phyloP scores from a whole-genome alignment of 2,329 filamentous ascomycete genomes.

The Myrmaecium sp. region DNA sequence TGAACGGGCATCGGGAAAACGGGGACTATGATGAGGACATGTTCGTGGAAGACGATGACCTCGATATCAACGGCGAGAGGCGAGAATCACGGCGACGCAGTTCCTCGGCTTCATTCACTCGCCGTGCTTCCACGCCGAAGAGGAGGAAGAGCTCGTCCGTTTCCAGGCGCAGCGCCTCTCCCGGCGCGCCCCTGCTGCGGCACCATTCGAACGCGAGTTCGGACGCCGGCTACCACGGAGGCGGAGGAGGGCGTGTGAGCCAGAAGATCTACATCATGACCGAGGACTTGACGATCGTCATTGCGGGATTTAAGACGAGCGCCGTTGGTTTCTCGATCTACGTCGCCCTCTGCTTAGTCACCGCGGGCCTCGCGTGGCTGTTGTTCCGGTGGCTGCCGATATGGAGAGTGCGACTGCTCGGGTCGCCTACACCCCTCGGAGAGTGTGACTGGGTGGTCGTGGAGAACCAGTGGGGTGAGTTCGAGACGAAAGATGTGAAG shows the following conservation, averaged over 20 bases:
- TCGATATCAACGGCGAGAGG: conserved; percentile 28
- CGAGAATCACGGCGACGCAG: conserved; percentile 22
- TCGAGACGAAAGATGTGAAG: conserved; percentile 56
- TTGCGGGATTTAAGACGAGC: conserved; percentile 80
- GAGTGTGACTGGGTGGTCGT: conserved; percentile 84
- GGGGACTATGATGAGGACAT: conserved; percentile 12
- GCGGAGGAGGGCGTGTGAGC: conserved; percentile 45
- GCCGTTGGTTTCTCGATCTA: conserved; percentile 52
- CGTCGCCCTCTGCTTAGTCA: conserved; percentile 49
- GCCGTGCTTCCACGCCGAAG: too few relatives aligned
- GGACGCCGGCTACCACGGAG: conserved; percentile 42
- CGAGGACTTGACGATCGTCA: conserved; percentile 84
- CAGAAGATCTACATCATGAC: conserved; percentile 90
- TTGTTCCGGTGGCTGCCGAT: conserved; percentile 78
- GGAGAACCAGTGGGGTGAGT: conserved; percentile 95
- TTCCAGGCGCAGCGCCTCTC: conserved; percentile 32
- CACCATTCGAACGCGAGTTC: conserved; percentile 56
- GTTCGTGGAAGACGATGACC: conserved; percentile 29
- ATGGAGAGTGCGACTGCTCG: conserved; percentile 66
- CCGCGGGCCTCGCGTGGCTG: conserved; percentile 65
- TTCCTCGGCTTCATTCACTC: conserved; percentile 6
- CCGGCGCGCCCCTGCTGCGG: conserved; percentile 47
- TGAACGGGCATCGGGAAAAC: conserved; percentile 8
- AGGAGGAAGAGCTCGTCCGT: conserved; percentile 48
- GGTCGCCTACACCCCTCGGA: conserved; percentile 48